Conservation (phyloP, 306 rosid species). For the Quercus glauca region DNA sequence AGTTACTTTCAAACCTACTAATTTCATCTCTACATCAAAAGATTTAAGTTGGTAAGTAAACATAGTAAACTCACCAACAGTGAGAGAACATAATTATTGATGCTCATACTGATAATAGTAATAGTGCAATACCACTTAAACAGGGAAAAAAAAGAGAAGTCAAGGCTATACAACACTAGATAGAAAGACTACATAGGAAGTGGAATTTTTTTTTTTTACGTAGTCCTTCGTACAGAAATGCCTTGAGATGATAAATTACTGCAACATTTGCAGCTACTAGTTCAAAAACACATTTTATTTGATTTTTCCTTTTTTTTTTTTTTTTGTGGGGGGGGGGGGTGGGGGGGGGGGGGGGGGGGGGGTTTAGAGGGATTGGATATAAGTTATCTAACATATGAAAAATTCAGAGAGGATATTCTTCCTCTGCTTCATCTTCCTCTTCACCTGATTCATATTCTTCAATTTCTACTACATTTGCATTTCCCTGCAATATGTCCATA, state of each 20-base stretch:
- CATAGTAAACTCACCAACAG: too few species aligned
- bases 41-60: too few species aligned
- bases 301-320: too few species aligned
- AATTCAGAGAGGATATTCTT: conserved; percentile 38
- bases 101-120: too few species aligned
- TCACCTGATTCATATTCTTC: conserved; percentile 42
- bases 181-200: not conserved
- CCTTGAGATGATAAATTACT: not conserved
- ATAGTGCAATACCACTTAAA: not conserved
- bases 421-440: conserved; percentile 50
- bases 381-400: not conserved
- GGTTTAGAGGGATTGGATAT: not conserved
- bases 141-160: not conserved
- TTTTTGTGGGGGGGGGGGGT: too few species aligned
- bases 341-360: not conserved
- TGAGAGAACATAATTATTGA: too few species aligned
- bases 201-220: too few species aligned
- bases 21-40: too few species aligned
- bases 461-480: conserved; percentile 4
- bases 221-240: not conserved
- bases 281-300: not conserved
- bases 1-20: too few species aligned
- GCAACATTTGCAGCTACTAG: not conserved
- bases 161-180: not conserved
- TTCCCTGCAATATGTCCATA: conserved; percentile 37